Evolutionary conservation across 768 basidiomycete species (phyloP).

Genomic region (Phylloporus sp.): DNA sequence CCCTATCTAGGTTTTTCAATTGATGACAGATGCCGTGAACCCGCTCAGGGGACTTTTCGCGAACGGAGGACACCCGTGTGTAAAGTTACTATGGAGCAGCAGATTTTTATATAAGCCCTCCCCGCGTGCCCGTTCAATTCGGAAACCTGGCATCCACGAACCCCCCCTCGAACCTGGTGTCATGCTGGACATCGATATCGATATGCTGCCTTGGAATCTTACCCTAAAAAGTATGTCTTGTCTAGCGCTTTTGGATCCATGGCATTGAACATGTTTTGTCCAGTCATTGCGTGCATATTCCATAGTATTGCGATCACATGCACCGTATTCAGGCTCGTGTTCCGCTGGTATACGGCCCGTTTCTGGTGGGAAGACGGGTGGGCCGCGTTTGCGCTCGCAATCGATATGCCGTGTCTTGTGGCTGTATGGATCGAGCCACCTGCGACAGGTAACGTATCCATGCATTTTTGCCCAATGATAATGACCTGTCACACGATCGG

Average conservation of each 20-base stretch:
- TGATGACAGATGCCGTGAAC: neutral
- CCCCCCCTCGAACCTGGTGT: neutral
- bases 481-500: too few species aligned
- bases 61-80: neutral
- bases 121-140: neutral
- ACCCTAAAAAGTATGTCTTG: slow-evolving; percentile 12
- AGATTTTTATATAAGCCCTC: neutral
- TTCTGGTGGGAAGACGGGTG: slow-evolving; percentile 32
- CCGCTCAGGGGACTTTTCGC: neutral
- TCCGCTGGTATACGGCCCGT: slow-evolving; percentile 15
- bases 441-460: neutral
- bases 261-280: neutral
- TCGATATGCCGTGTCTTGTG: slow-evolving; percentile 15
- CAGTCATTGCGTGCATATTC: slow-evolving; percentile 14
- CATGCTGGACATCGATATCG: neutral
- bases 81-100: neutral
- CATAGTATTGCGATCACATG: slow-evolving; percentile 22
- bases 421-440: slow-evolving; percentile 4
- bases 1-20: neutral
- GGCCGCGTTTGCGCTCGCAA: slow-evolving; percentile 19
- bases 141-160: neutral
- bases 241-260: neutral
- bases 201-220: slow-evolving; percentile 8
- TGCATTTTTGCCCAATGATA: neutral
- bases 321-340: slow-evolving; percentile 23